A percentile compares a stretch with the other conserved stretches of the same genome.
Conservation (phyloP, 345 rosid genomes). For the Eucalyptus sp. region DNA sequence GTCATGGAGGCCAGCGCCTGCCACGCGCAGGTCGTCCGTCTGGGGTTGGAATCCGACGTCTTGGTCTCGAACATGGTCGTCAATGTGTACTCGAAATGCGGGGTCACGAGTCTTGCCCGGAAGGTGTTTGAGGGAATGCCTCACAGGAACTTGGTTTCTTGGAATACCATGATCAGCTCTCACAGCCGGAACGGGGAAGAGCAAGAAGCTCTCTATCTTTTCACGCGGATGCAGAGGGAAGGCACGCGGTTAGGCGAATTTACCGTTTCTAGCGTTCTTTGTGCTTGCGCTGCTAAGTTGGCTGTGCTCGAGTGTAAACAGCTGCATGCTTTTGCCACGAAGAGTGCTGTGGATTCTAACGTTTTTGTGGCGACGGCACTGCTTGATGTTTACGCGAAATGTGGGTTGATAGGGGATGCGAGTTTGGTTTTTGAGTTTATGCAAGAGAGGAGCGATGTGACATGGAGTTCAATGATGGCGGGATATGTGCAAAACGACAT, state of each 20-base stretch:
- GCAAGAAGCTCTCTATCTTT: conserved; percentile 31
- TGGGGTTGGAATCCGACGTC: conserved; percentile 26
- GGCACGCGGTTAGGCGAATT: conserved; percentile 39
- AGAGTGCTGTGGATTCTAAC: conserved; percentile 32
- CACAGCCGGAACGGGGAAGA: conserved; percentile 29
- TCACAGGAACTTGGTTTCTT: conserved; percentile 58
- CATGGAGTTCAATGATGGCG: conserved; percentile 85
- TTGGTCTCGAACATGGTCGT: conserved; percentile 50
- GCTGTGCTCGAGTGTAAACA: conserved; percentile 37
- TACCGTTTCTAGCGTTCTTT: conserved; percentile 59
- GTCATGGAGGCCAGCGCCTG: conserved; percentile 28
- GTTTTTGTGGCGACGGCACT: conserved; percentile 63
- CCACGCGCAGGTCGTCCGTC: conserved; percentile 35
- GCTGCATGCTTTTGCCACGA: conserved; percentile 52
- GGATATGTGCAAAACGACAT: conserved; percentile 65
- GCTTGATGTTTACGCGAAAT: conserved; percentile 73
- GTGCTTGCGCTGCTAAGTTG: conserved; percentile 41
- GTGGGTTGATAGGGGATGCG: conserved; percentile 42
- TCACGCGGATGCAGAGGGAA: conserved; percentile 35
- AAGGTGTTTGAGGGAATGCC: conserved; percentile 69
- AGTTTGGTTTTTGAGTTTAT: conserved; percentile 41
- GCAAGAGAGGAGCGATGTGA: conserved; percentile 52
- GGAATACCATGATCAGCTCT: conserved; percentile 63
- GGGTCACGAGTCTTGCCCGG: conserved; percentile 25
- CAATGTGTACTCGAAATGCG: conserved; percentile 43